These are phyloP conservation scores for Penicillium vulpinum DNA, from an alignment of 2,329 filamentous ascomycete genomes.

Conservation along the genomic window DNA sequence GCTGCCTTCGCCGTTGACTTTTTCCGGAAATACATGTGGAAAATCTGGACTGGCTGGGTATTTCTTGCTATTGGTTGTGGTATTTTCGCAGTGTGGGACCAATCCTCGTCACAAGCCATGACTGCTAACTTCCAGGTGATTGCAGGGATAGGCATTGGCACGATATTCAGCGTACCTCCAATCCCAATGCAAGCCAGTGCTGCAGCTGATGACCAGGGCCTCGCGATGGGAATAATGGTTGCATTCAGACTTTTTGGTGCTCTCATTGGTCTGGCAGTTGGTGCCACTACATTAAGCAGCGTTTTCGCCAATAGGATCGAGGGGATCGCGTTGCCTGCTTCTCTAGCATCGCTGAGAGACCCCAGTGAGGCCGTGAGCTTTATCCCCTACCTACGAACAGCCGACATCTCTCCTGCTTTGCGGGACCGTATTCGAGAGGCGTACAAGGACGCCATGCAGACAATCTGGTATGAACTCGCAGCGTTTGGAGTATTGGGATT, in stretches of 20 bases:
- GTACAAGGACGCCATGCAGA: conserved; percentile 1
- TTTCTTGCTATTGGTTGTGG: neutral
- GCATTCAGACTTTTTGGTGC: neutral
- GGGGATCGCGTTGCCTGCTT: neutral
- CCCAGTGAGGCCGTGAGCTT: neutral
- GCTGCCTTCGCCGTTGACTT: neutral
- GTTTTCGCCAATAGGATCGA: neutral
- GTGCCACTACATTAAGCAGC: conserved; percentile 5
- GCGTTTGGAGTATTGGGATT: conserved; percentile 1
- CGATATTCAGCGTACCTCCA: neutral
- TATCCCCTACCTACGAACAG: neutral
- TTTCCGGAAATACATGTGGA: neutral
- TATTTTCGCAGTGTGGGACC: conserved; percentile 1
- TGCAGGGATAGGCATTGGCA: neutral
- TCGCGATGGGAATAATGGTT: neutral
- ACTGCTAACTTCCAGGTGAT: neutral
- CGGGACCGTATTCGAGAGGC: neutral
- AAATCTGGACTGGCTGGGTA: neutral
- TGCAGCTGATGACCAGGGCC: neutral
- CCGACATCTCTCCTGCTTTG: neutral
- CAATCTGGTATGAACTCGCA: conserved; percentile 4
- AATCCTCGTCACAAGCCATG: conserved; percentile 1
- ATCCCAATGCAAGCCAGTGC: conserved; percentile 1
- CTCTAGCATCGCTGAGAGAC: neutral
- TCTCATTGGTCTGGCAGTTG: conserved; percentile 4